phyloP scores from a whole-genome alignment of 2,329 filamentous ascomycete species.

The Incumbomyces delicatus region DNA sequence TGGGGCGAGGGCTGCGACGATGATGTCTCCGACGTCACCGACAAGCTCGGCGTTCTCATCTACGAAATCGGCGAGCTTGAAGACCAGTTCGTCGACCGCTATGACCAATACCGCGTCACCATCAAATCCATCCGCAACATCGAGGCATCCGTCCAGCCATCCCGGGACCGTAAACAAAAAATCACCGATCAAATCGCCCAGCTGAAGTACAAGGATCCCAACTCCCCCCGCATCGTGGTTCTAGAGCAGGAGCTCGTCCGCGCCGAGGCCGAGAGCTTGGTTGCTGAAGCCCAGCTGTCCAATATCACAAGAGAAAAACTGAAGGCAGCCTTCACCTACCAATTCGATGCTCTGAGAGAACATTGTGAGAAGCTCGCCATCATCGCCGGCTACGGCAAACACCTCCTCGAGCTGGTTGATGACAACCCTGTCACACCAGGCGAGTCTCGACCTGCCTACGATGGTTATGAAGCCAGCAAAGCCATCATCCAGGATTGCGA shows the following conservation, averaged over 20 bases:
- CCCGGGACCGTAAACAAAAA: conserved; percentile 98
- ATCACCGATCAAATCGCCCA: conserved; percentile 98
- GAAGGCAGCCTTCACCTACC: conserved; percentile 95
- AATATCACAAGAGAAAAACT: conserved; percentile 99
- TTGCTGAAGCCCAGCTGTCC: conserved; percentile 93
- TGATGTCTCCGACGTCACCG: conserved; percentile 95
- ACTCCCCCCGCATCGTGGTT: conserved; percentile 93
- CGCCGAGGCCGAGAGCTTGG: conserved; percentile 95
- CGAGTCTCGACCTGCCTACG: conserved; percentile 90
- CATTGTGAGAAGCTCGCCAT: conserved; percentile 98
- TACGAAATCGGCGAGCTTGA: conserved; percentile 98
- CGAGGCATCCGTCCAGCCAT: conserved; percentile 94
- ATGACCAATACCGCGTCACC: conserved; percentile 97
- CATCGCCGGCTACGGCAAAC: conserved; percentile 95
- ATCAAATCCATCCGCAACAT: conserved; percentile 99
- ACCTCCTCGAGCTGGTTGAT: conserved; percentile 92
- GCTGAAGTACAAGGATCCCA: conserved; percentile 98
- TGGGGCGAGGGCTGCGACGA: conserved; percentile 96
- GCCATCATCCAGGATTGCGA: conserved; percentile 99
- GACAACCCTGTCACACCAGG: conserved; percentile 95
- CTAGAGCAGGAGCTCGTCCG: conserved; percentile 97
- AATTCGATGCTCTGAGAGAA: conserved; percentile 94
- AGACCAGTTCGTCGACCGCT: conserved; percentile 95
- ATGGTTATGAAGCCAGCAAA: conserved; percentile 97
- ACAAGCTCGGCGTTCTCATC: conserved; percentile 94